Evolutionary conservation across 2,329 filamentous ascomycete genomes (phyloP).

Genomic region (Sphaerulina populicola): DNA sequence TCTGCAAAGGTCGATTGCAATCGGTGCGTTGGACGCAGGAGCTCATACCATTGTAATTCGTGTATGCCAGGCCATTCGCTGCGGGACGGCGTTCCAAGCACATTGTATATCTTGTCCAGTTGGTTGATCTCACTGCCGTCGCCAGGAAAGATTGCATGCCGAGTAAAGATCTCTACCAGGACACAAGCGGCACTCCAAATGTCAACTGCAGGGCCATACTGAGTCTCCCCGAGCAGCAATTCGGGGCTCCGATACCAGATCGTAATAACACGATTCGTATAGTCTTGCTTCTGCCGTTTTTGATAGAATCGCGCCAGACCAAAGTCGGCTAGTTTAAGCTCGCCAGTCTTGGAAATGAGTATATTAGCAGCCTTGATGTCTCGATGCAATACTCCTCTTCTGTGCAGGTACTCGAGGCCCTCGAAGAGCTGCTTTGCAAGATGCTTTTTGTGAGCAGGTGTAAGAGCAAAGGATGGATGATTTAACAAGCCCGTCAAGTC

Average conservation of each 20-base stretch:
- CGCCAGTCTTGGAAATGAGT: constrained; percentile 77
- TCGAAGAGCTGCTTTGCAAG: constrained; percentile 88
- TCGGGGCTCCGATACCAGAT: constrained; percentile 96
- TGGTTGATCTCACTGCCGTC: constrained; percentile 95
- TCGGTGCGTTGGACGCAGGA: constrained; percentile 69
- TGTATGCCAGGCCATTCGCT: constrained; percentile 79
- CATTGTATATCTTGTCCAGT: constrained; percentile 89
- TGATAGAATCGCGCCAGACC: constrained; percentile 93
- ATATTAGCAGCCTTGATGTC: constrained; percentile 99
- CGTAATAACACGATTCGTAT: constrained; percentile 96
- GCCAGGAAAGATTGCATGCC: constrained; percentile 87
- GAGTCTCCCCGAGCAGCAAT: constrained; percentile 79
- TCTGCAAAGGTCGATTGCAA: constrained; percentile 70
- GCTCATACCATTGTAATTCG: constrained; percentile 96
- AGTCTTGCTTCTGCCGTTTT: constrained; percentile 83
- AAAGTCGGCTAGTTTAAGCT: constrained; percentile 91
- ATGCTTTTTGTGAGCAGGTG: constrained; percentile 81
- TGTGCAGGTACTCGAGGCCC: constrained; percentile 86
- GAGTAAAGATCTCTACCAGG: constrained; percentile 90
- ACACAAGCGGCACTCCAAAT: constrained; percentile 98
- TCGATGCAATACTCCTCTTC: constrained; percentile 84
- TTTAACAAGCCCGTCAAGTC: constrained; percentile 92
- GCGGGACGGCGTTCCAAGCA: constrained; percentile 79
- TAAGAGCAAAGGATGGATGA: constrained; percentile 81
- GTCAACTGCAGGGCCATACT: constrained; percentile 82